phyloP scores from a whole-genome alignment of 164 flowering plant species.

The Vitis rotundifolia region DNA sequence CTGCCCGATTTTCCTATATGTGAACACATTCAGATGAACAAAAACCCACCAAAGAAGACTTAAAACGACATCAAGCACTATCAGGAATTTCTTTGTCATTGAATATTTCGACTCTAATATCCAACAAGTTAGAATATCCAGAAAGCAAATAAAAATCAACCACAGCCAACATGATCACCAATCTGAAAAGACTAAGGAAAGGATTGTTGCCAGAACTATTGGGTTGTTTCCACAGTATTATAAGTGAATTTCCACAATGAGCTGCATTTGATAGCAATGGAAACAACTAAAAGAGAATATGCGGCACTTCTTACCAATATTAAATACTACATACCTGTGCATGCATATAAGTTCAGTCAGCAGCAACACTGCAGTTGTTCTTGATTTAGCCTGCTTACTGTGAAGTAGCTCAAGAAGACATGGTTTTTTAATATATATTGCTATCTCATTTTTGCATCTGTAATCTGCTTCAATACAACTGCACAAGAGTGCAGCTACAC shows the following conservation, averaged over 20 bases:
- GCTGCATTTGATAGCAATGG: not conserved
- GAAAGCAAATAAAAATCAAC: too few species aligned
- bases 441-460: constrained; percentile 51
- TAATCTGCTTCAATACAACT: constrained; percentile 60
- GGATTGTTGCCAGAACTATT: not conserved
- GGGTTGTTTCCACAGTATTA: not conserved
- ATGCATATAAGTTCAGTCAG: constrained; percentile 60
- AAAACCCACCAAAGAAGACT: too few species aligned
- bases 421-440: constrained; percentile 36
- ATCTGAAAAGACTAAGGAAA: not conserved
- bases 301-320: not conserved
- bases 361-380: constrained; percentile 42
- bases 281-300: not conserved
- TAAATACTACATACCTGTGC: constrained; percentile 44
- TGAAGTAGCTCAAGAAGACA: constrained; percentile 56
- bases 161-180: too few species aligned
- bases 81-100: too few species aligned
- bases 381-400: constrained; percentile 41
- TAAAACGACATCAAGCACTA: too few species aligned
- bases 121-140: too few species aligned
- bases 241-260: not conserved
- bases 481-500: constrained; percentile 37
- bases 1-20: too few species aligned
- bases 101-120: too few species aligned
- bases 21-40: too few species aligned